Base-by-base conservation (phyloP, 2,329 filamentous ascomycete species). In the Colletotrichum aenigma region DNA sequence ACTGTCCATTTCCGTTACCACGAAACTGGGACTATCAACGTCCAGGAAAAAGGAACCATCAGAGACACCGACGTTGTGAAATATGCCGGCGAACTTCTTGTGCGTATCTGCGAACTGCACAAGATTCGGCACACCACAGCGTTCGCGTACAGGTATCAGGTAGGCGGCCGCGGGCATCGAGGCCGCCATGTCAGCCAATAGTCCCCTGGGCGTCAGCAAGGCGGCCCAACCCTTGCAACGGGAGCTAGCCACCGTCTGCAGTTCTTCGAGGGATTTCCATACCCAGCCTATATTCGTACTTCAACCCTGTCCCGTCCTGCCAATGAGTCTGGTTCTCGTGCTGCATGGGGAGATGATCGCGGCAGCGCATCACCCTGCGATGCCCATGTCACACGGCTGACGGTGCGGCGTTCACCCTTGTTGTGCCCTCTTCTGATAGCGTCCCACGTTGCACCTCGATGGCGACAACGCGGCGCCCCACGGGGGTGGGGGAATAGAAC, bases 161-260 rank as follows among this genome's bases (percentile, higher is more conserved):
- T 32, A 15, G n/a, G 15, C 18, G n/a, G 52, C 66, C 66, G 32
- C 60, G 30, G 60, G 21, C 18, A n/a, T 13, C 15, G 16, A 69
- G 26, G 48, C 66, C 66, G 36, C 32, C 55, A n/a, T 58, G 36
- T 43, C 32, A 65, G 60, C 71, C 71, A 74, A 74, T 66, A 28
- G 67, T 28, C 8, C 18, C 5, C 71, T 60, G 26, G 71, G 43
- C 71, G 66, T 74, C 67, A 74, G 66, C 67, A 71, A 74, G 58
- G 43, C 71, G 71, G 66, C 71, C 67, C 71, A 65, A 74, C 58
- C 66, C 60, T 66, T 66, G 66, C 71, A 52, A 65, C 66, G 58
- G 66, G 71, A 65, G 58, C 66, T 60, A 71, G 30, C 30, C 28
- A 28, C 34, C 43, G 61, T 32, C 60, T 36, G 60, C 67, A 43